Evolutionary conservation across 2,329 filamentous ascomycete genomes (phyloP), one percentile per base, ranked within the genome.

Genomic region (Karstenula rhodostoma): DNA sequence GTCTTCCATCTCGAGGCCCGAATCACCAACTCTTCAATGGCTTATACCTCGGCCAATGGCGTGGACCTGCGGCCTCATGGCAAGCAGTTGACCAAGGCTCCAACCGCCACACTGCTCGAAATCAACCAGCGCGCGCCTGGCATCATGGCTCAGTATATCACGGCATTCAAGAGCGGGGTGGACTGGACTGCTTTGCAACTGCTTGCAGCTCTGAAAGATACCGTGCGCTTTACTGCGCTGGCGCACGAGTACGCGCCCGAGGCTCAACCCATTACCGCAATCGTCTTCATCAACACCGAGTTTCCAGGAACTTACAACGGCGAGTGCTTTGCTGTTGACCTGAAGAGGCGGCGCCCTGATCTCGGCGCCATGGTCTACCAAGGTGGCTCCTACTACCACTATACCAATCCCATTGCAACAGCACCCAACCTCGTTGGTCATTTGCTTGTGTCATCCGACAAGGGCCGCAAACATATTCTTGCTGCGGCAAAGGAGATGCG

Each of bases 1-100:
- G 40, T 60, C n/a, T 60, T 60, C 46, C 57, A 60, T 43, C 27
- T 17, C 51, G 57, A 60, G 44, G 57, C 51, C 13, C 57, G 57
- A 17, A 29, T 60, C 13, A 25, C 22, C 8, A 43, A 50, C 40
- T 60, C 57, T 15, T 42, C 43, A 15, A 44, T 56, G 51, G 17
- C 47, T 15, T 59, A 59, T 37, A 42, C 44, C 35, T 37, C 35
- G 10, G 15, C 27, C 17, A 29, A 50, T 50, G 47, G 27, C 22
- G 27, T 37, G 35, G 35, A 37, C 35, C 35, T 37, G 35, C 35
- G 35, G 35, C 35, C 48, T 55, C 35, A 37, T 37, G 35, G 35
- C 35, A 37, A 37, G 35, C 35, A 15, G 35, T 37, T 37, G 35
- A 37, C 35, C 12, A 37, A 37, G 35, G 35, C 35, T 37, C 35